Conservation (phyloP, 371 early-diverging fungal genomes). For the Syncephalastrum racemosum region DNA sequence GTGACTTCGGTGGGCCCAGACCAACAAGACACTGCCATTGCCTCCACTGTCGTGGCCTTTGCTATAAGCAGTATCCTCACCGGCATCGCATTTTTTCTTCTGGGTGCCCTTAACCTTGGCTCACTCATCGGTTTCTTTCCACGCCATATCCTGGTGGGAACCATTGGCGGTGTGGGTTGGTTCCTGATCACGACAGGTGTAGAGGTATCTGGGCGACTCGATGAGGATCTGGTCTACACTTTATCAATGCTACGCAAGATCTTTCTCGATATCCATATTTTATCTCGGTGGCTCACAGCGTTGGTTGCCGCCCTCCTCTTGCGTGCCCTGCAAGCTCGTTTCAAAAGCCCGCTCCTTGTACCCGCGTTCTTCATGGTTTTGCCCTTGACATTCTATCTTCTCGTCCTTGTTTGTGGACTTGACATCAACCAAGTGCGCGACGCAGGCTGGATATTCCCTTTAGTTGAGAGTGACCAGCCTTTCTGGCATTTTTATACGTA, state of each 20-base stretch:
- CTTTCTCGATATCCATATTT: constrained; percentile 55
- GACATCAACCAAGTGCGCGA: constrained; percentile 68
- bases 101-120: constrained; percentile 83
- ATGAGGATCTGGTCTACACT: constrained; percentile 47
- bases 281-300: constrained; percentile 80
- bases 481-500: constrained; percentile 89
- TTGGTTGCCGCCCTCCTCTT: constrained; percentile 74
- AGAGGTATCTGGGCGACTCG: constrained; percentile 81
- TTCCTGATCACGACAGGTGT: constrained; percentile 91
- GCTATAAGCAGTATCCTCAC: constrained; percentile 84
- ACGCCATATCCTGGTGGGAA: constrained; percentile 92
- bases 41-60: constrained; percentile 91
- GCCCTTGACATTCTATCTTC: constrained; percentile 76
- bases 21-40: constrained; percentile 66
- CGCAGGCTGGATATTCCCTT: constrained; percentile 84
- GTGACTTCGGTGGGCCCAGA: constrained; percentile 58
- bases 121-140: constrained; percentile 91
- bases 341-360: constrained; percentile 72
- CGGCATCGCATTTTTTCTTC: constrained; percentile 81
- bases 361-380: constrained; percentile 84
- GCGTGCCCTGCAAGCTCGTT: constrained; percentile 43
- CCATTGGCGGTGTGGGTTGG: constrained; percentile 95
- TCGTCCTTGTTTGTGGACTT: constrained; percentile 60
- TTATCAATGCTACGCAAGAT: constrained; percentile 56
- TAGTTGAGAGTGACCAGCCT: constrained; percentile 71